Evolutionary conservation across 352 stramenopile genomes (phyloP).

Genomic region (Pythium vanterpoolii): DNA sequence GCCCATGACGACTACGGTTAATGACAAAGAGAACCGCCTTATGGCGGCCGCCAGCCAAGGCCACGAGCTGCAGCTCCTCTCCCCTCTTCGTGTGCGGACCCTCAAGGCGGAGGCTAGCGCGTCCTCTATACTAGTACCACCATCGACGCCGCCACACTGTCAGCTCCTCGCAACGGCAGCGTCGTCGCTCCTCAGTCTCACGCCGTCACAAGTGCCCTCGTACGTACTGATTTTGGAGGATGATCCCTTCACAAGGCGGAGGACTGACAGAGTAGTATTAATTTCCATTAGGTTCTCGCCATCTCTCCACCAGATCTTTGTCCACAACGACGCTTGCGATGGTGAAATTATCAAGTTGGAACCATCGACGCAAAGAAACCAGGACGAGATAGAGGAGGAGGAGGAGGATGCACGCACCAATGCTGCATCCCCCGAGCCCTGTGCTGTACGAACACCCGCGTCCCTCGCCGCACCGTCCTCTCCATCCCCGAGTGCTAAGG

Average conservation of each 20-base stretch:
- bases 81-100: conserved; percentile 8
- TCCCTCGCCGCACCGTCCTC: conserved; percentile 21
- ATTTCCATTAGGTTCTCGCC: conserved; percentile 18
- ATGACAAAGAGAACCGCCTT: conserved; percentile 22
- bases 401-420: conserved; percentile 10
- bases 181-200: conserved; percentile 33
- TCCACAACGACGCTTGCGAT: conserved; percentile 1
- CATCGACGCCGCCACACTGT: conserved; percentile 16
- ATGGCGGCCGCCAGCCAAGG: neutral
- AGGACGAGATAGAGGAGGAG: conserved; percentile 5
- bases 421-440: conserved; percentile 16
- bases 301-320: conserved; percentile 15
- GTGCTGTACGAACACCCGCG: conserved; percentile 7
- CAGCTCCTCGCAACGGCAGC: conserved; percentile 27
- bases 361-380: neutral
- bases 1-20: neutral
- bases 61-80: conserved; percentile 9
- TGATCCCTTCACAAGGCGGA: too few species aligned
- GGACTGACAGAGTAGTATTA: too few species aligned
- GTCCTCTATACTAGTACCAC: neutral
- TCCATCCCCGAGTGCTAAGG: conserved; percentile 22
- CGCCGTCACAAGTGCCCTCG: conserved; percentile 23
- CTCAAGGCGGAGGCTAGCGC: conserved; percentile 15
- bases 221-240: too few species aligned
- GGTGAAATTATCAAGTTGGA: conserved; percentile 8